Conservation (phyloP, 2,329 filamentous ascomycete species). For the Aspergillus niger region DNA sequence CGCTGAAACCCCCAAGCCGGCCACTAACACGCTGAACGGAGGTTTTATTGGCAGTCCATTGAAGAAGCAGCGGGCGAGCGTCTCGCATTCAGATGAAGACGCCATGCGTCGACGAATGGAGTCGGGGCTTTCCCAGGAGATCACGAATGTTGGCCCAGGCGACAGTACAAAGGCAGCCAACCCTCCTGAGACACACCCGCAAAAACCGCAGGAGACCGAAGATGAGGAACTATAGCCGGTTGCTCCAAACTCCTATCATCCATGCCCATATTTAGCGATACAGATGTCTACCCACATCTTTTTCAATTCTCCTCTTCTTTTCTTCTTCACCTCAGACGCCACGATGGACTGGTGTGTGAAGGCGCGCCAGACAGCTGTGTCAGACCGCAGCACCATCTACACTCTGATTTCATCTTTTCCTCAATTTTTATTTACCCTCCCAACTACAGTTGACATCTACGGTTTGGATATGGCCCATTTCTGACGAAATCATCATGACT, state of each 20-base stretch:
- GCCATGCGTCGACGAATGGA: constrained; percentile 44
- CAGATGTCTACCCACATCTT: background rate
- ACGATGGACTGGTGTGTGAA: constrained; percentile 25
- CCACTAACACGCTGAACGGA: constrained; percentile 31
- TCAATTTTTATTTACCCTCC: background rate
- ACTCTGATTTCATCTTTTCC: background rate
- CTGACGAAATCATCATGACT: background rate
- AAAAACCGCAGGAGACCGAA: constrained; percentile 21
- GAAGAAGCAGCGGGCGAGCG: constrained; percentile 51
- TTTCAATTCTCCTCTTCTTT: background rate
- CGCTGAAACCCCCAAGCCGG: constrained; percentile 26
- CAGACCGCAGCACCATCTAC: background rate
- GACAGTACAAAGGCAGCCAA: constrained; percentile 12
- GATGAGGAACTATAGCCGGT: constrained; percentile 35
- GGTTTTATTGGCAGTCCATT: constrained; percentile 49
- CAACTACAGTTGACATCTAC: background rate
- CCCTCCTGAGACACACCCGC: constrained; percentile 24
- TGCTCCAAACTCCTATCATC: background rate
- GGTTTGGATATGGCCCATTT: background rate
- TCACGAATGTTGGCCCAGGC: constrained; percentile 27
- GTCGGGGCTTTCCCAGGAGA: constrained; percentile 40
- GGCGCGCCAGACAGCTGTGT: background rate
- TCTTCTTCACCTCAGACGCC: constrained; percentile 2
- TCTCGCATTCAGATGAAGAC: constrained; percentile 46
- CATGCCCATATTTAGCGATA: background rate